Conservation (phyloP, 257 asterid genomes). For the Nicotiana benthamiana region DNA sequence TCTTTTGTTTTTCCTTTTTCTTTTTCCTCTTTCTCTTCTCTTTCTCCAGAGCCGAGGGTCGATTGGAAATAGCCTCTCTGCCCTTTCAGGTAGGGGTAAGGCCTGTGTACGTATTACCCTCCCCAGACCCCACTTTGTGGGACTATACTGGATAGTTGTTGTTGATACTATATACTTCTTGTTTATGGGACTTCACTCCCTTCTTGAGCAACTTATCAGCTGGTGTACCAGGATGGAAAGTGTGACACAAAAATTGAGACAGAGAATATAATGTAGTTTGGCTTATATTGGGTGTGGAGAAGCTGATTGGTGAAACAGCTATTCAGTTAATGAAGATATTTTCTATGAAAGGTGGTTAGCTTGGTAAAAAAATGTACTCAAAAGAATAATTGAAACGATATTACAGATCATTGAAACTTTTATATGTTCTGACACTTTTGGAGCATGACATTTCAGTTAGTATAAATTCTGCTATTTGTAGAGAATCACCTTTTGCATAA, state of each 20-base stretch:
- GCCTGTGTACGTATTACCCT: too few relatives aligned
- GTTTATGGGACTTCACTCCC: neutral
- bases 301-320: neutral
- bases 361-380: neutral
- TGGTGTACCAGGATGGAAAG: neutral
- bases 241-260: neutral
- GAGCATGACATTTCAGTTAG: neutral
- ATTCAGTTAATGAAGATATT: neutral
- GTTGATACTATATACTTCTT: neutral
- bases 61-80: too few relatives aligned
- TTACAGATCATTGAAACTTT: neutral
- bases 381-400: neutral
- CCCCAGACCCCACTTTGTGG: too few relatives aligned
- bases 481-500: neutral
- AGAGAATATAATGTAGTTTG: neutral
- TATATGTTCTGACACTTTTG: neutral
- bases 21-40: too few relatives aligned
- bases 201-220: conserved; percentile 1
- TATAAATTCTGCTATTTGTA: neutral
- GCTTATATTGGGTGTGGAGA: neutral
- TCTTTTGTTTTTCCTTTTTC: too few relatives aligned
- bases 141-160: too few relatives aligned
- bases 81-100: too few relatives aligned
- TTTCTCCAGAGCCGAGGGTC: too few relatives aligned
- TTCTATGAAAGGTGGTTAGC: neutral